Conservation (phyloP, 116 monocot species). For the Trichopus zeylanicus region DNA sequence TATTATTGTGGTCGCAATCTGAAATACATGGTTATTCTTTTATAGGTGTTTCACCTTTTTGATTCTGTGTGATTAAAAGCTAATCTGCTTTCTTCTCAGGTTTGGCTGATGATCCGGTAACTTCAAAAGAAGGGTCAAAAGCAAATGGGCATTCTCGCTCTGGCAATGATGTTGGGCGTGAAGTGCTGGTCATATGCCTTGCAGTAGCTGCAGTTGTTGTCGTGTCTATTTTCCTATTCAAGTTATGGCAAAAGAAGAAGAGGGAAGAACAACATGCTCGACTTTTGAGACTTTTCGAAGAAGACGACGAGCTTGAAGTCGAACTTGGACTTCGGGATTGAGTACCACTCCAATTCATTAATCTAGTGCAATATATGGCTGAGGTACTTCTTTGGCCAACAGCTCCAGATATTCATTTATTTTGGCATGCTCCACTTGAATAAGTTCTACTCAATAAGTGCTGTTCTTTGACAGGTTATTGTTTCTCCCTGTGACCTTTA, state of each 20-base stretch:
- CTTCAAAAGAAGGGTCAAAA: constrained; percentile 26
- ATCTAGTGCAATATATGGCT: neutral
- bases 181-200: constrained; percentile 33
- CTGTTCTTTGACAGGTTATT: no score
- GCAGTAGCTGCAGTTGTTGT: constrained; percentile 22
- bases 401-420: no score
- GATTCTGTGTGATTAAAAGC: neutral
- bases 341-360: constrained; percentile 8
- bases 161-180: constrained; percentile 15
- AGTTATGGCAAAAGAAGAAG: constrained; percentile 72
- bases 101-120: constrained; percentile 32
- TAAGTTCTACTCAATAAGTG: no score
- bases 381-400: neutral
- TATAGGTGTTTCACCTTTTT: neutral
- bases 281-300: constrained; percentile 70
- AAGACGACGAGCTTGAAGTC: constrained; percentile 78
- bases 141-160: constrained; percentile 23
- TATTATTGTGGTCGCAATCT: neutral
- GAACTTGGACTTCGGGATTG: constrained; percentile 75
- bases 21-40: neutral
- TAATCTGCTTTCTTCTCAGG: constrained; percentile 24
- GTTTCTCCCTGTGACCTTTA: no score
- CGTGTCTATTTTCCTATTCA: constrained; percentile 43
- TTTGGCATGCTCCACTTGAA: no score
- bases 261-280: constrained; percentile 75